phyloP scores from a whole-genome alignment of 163 green algal genomes.

The Coccomyxa subellipsoidea region DNA sequence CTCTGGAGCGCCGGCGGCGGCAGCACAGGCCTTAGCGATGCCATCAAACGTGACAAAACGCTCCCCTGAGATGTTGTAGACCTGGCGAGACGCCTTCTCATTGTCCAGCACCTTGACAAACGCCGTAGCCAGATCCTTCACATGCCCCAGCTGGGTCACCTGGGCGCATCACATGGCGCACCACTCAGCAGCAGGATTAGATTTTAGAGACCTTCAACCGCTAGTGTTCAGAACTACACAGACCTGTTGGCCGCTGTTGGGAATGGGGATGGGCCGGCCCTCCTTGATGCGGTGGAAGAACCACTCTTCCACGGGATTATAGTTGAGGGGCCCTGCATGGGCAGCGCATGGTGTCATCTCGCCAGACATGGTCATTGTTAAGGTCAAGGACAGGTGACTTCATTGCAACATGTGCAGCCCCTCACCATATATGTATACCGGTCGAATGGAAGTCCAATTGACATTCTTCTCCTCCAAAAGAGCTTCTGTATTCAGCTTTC shows the following conservation, averaged over 20 bases:
- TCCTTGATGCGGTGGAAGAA: constrained; percentile 90
- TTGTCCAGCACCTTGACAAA: constrained; percentile 88
- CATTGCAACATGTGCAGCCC: background rate
- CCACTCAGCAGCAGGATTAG: background rate
- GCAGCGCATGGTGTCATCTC: background rate
- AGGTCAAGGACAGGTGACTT: background rate
- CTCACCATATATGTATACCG: constrained; percentile 85
- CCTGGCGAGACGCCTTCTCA: constrained; percentile 72
- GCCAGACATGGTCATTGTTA: too few relatives aligned
- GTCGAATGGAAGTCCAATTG: constrained; percentile 86
- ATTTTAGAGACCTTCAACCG: too few relatives aligned
- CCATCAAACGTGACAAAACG: constrained; percentile 91
- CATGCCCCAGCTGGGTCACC: constrained; percentile 91
- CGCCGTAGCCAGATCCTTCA: constrained; percentile 90
- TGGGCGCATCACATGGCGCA: constrained; percentile 9
- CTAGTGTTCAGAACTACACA: too few relatives aligned
- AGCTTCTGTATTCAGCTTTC: constrained; percentile 93
- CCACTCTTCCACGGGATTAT: constrained; percentile 96
- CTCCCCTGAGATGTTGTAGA: constrained; percentile 91
- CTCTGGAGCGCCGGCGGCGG: constrained; percentile 61
- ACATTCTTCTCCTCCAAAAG: constrained; percentile 71
- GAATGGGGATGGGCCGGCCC: constrained; percentile 79
- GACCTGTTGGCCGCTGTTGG: constrained; percentile 76
- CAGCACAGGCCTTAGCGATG: constrained; percentile 89
- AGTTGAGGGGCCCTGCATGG: constrained; percentile 84